A percentile compares a stretch with the other conserved stretches of the same genome.
Evolutionary conservation across 257 asterid species (phyloP).

Genomic region (Solanum pennellii): DNA sequence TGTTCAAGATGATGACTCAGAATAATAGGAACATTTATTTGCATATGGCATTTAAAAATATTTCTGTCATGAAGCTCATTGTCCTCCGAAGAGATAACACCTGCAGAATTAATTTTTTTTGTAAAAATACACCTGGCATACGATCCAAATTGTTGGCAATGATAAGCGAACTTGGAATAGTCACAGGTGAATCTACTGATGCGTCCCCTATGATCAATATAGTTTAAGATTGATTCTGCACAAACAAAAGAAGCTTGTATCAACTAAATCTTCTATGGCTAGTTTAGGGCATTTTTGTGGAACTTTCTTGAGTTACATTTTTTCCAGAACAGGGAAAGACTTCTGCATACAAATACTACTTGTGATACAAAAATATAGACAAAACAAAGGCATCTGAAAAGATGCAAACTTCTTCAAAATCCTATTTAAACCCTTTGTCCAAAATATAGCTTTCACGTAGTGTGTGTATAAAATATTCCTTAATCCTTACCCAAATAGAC

Average conservation of each 20-base stretch:
- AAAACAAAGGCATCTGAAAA: not conserved
- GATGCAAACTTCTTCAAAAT: not conserved
- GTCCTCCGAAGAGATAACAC: not conserved
- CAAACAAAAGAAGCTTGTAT: conserved; percentile 2
- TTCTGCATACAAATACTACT: not conserved
- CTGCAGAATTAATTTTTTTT: not conserved
- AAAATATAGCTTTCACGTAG: not conserved
- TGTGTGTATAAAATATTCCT: not conserved
- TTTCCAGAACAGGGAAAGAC: not conserved
- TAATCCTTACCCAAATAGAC: not conserved
- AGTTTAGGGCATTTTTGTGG: not conserved
- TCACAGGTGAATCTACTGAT: conserved; percentile 8
- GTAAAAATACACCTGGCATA: conserved; percentile 51
- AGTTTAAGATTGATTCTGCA: conserved; percentile 48
- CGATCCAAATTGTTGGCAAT: conserved; percentile 64
- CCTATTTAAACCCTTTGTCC: not conserved
- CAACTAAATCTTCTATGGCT: not conserved
- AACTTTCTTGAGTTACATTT: not conserved
- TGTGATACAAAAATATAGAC: not conserved
- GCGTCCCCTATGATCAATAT: conserved; percentile 32
- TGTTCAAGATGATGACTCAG: not conserved
- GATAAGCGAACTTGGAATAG: conserved; percentile 54
- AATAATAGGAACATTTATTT: not conserved
- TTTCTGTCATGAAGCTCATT: not conserved
- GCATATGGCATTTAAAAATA: not conserved